phyloP scores from a whole-genome alignment of 805 yeast genomes.

The Hanseniaspora meyeri region DNA sequence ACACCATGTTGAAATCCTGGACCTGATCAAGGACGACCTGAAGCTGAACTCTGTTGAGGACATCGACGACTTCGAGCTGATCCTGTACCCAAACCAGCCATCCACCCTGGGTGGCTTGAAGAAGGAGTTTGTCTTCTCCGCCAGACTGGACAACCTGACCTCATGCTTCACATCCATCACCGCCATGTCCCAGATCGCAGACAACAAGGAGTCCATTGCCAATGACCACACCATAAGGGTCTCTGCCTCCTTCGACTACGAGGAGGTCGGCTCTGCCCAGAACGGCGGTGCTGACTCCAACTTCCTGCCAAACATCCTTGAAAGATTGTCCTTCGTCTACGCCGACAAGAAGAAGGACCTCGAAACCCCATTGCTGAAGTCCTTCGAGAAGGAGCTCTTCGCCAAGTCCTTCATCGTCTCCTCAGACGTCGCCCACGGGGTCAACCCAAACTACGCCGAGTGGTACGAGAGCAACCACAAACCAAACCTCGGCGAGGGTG shows the following conservation, averaged over 20 bases:
- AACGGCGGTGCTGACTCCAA: conserved; percentile 97
- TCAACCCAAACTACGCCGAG: conserved; percentile 79
- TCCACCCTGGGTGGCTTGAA: conserved; percentile 78
- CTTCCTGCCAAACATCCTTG: conserved; percentile 66
- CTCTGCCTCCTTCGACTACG: conserved; percentile 85
- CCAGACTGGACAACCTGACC: conserved; percentile 81
- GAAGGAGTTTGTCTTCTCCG: conserved; percentile 83
- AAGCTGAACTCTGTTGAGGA: conserved; percentile 35
- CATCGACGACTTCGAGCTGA: conserved; percentile 82
- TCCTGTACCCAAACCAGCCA: conserved; percentile 73
- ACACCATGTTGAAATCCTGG: conserved; percentile 63
- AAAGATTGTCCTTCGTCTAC: conserved; percentile 46
- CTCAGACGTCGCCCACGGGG: conserved; percentile 94
- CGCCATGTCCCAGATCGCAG: conserved; percentile 50
- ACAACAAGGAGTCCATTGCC: conserved; percentile 26
- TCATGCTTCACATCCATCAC: conserved; percentile 71
- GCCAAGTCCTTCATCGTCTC: conserved; percentile 78
- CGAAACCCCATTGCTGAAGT: conserved; percentile 22
- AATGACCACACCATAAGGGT: conserved; percentile 51
- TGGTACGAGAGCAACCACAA: conserved; percentile 67
- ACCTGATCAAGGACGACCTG: conserved; percentile 55
- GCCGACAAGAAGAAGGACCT: conserved; percentile 29
- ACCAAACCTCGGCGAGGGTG: conserved; percentile 77
- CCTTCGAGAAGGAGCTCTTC: conserved; percentile 42
- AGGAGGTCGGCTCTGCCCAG: conserved; percentile 84